Evolutionary conservation across 208 protist species (phyloP).

Genomic region (Leishmania mexicana): DNA sequence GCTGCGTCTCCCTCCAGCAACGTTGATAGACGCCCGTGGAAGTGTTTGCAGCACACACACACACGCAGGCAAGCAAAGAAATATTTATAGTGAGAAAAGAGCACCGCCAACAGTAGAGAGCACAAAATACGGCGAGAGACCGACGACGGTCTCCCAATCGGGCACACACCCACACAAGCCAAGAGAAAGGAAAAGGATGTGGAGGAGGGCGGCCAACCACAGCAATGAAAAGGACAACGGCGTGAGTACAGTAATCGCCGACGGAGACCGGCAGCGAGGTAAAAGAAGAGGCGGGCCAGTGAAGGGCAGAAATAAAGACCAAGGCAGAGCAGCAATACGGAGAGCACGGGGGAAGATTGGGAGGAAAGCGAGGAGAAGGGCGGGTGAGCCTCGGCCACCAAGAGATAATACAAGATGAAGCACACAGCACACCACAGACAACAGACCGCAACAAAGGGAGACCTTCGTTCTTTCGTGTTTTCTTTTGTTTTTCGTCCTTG

Average conservation of each 20-base stretch:
- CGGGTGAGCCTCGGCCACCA: too few relatives aligned
- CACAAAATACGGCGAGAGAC: not conserved
- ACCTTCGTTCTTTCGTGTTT: too few relatives aligned
- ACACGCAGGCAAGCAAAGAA: not conserved
- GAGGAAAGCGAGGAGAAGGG: not conserved
- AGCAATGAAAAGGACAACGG: not conserved
- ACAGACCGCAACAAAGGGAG: not conserved
- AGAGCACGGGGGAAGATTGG: not conserved
- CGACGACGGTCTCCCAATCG: not conserved
- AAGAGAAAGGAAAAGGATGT: not conserved
- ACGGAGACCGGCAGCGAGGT: not conserved
- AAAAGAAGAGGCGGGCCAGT: not conserved
- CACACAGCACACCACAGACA: not conserved
- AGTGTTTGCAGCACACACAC: not conserved
- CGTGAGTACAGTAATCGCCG: not conserved
- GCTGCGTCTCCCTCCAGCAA: not conserved
- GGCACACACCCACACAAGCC: not conserved
- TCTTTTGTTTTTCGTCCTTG: too few relatives aligned
- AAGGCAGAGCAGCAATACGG: constrained; percentile 10
- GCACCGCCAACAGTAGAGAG: not conserved
- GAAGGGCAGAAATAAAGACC: constrained; percentile 1
- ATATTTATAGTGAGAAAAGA: not conserved
- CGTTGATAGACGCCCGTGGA: not conserved
- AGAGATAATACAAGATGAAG: not conserved
- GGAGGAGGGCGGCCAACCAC: not conserved